Conservation (phyloP, 768 basidiomycete species). For the Leccinum pellstonianum region DNA sequence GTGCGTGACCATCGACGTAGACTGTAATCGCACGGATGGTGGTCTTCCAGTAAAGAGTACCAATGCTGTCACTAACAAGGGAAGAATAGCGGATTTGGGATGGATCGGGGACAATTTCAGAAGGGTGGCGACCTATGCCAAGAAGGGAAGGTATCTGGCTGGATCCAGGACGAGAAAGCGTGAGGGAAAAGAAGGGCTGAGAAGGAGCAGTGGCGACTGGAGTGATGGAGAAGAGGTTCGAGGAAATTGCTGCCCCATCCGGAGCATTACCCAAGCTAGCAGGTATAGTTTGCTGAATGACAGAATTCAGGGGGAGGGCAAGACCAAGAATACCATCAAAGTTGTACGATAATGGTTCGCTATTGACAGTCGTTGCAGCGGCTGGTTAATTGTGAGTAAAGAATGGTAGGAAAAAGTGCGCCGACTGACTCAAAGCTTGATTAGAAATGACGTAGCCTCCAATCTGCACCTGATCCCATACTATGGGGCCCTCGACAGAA, state of each 20-base stretch:
- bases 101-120: slow-evolving; percentile 50
- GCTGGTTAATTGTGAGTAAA: slow-evolving; percentile 37
- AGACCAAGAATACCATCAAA: slow-evolving; percentile 76
- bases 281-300: slow-evolving; percentile 54
- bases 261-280: slow-evolving; percentile 48
- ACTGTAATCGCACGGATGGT: slow-evolving; percentile 57
- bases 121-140: slow-evolving; percentile 69
- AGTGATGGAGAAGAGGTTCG: slow-evolving; percentile 71
- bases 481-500: slow-evolving; percentile 56
- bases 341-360: slow-evolving; percentile 54
- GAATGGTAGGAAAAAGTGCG: background rate
- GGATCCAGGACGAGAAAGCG: slow-evolving; percentile 68
- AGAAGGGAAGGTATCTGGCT: slow-evolving; percentile 54
- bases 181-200: slow-evolving; percentile 63
- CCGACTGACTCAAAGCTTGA: slow-evolving; percentile 65
- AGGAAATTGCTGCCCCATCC: slow-evolving; percentile 65
- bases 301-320: slow-evolving; percentile 69
- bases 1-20: slow-evolving; percentile 47
- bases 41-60: slow-evolving; percentile 63
- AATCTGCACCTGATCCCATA: slow-evolving; percentile 64
- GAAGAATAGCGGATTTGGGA: slow-evolving; percentile 48
- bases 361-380: slow-evolving; percentile 51
- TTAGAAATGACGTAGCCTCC: slow-evolving; percentile 62
- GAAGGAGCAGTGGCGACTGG: slow-evolving; percentile 52
- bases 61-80: slow-evolving; percentile 41